phyloP scores from a whole-genome alignment of 352 stramenopile species.

The Albugo candida region DNA sequence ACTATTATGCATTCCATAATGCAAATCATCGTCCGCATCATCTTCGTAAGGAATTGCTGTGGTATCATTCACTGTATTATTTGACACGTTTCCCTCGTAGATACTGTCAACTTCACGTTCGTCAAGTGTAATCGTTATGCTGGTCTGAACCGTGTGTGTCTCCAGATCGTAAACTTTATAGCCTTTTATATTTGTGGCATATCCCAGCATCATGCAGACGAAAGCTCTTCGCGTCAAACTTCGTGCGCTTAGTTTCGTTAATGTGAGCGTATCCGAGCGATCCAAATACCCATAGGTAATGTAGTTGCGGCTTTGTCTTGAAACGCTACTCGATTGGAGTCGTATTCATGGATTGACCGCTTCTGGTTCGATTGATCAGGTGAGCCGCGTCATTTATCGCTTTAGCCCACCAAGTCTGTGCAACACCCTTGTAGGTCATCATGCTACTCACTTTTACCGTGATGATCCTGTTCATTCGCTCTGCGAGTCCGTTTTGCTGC shows the following conservation, averaged over 20 bases:
- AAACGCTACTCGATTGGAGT: constrained; percentile 12
- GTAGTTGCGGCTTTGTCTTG: neutral
- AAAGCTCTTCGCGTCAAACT: constrained; percentile 1
- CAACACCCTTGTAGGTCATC: constrained; percentile 2
- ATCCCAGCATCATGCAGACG: neutral
- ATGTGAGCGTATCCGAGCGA: constrained; percentile 5
- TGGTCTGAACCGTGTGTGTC: neutral
- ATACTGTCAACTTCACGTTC: too few species aligned
- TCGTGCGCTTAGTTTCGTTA: constrained; percentile 1
- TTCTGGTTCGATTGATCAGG: constrained; percentile 8
- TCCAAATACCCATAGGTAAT: constrained; percentile 5
- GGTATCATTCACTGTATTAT: too few species aligned
- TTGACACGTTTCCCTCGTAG: too few species aligned
- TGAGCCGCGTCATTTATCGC: constrained; percentile 12
- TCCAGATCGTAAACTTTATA: neutral
- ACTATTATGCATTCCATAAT: too few species aligned
- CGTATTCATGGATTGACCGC: neutral
- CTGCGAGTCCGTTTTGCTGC: constrained; percentile 12
- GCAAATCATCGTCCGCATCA: too few species aligned
- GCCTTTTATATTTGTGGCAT: neutral
- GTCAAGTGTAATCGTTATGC: too few species aligned
- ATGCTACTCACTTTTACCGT: constrained; percentile 5
- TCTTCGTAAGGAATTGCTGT: too few species aligned
- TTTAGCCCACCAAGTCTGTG: constrained; percentile 7
- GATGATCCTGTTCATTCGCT: constrained; percentile 10